phyloP scores from a whole-genome alignment of 345 rosid species.

The Toxicodendron radicans region DNA sequence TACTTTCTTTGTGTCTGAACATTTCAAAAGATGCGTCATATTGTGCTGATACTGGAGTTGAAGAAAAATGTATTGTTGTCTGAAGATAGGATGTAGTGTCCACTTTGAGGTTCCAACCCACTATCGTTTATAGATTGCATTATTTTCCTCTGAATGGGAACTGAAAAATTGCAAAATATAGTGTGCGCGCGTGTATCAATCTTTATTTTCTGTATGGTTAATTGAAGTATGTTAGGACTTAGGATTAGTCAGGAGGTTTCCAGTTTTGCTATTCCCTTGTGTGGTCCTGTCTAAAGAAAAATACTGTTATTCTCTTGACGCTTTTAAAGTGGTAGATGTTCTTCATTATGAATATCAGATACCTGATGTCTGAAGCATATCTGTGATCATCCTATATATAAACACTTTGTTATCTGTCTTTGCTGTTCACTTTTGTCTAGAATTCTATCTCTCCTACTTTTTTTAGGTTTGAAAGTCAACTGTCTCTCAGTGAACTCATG shows the following conservation, averaged over 20 bases:
- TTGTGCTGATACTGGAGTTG: background rate
- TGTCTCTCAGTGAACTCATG: background rate
- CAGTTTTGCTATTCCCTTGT: background rate
- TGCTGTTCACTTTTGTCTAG: background rate
- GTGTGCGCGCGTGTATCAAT: background rate
- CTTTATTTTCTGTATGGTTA: background rate
- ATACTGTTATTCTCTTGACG: background rate
- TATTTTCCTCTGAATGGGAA: background rate
- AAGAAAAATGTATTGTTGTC: background rate
- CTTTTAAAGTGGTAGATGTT: background rate
- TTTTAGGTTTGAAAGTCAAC: background rate
- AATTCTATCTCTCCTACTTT: background rate
- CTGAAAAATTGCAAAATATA: background rate
- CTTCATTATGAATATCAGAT: background rate
- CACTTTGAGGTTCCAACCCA: background rate
- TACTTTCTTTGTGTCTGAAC: background rate
- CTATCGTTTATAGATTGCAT: background rate
- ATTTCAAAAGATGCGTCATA: background rate
- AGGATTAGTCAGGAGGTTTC: background rate
- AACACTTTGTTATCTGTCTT: background rate
- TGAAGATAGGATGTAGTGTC: background rate
- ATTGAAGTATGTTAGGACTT: background rate
- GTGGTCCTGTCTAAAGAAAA: background rate
- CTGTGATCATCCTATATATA: background rate
- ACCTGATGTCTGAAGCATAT: background rate